Evolutionary conservation across 2,329 filamentous ascomycete genomes (phyloP).

Genomic region (Aspergillus sp.): DNA sequence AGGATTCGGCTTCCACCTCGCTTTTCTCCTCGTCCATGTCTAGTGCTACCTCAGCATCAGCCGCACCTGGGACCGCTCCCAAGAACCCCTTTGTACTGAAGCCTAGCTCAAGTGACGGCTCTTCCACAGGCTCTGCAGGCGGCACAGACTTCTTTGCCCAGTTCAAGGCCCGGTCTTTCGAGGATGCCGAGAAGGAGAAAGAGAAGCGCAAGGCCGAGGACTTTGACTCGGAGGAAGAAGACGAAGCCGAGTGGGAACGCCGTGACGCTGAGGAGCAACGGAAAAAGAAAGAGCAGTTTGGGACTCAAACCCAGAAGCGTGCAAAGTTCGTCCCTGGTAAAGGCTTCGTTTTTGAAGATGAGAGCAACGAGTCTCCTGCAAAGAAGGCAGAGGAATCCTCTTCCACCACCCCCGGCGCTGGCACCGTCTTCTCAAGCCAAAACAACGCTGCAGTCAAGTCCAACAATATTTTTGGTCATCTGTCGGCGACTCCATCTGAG

Average conservation of each 20-base stretch:
- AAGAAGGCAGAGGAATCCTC: conserved; percentile 23
- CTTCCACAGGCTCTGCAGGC: conserved; percentile 24
- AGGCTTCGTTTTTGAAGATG: conserved; percentile 37
- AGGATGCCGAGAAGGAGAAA: conserved; percentile 46
- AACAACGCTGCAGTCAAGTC: conserved; percentile 30
- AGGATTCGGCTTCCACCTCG: conserved; percentile 12
- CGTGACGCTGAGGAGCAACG: conserved; percentile 49
- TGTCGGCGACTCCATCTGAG: conserved; percentile 35
- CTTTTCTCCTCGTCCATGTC: conserved; percentile 17
- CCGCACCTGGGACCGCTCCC: conserved; percentile 12
- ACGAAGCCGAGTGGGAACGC: conserved; percentile 52
- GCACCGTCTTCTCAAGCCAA: conserved; percentile 32
- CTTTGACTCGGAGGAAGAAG: conserved; percentile 55
- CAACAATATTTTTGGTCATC: conserved; percentile 41
- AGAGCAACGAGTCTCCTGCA: conserved; percentile 21
- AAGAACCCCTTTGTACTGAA: conserved; percentile 28
- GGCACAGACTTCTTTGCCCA: conserved; percentile 44
- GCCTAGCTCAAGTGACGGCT: conserved; percentile 14
- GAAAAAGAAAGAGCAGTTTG: conserved; percentile 47
- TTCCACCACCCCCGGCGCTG: conserved; percentile 13
- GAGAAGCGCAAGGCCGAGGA: conserved; percentile 54
- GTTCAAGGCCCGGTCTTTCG: conserved; percentile 44
- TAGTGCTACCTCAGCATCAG: conserved; percentile 17
- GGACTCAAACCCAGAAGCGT: conserved; percentile 38
- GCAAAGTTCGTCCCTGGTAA: conserved; percentile 35